phyloP scores from a whole-genome alignment of 192 early-diverging fungal species.

The Backusella luteola region DNA sequence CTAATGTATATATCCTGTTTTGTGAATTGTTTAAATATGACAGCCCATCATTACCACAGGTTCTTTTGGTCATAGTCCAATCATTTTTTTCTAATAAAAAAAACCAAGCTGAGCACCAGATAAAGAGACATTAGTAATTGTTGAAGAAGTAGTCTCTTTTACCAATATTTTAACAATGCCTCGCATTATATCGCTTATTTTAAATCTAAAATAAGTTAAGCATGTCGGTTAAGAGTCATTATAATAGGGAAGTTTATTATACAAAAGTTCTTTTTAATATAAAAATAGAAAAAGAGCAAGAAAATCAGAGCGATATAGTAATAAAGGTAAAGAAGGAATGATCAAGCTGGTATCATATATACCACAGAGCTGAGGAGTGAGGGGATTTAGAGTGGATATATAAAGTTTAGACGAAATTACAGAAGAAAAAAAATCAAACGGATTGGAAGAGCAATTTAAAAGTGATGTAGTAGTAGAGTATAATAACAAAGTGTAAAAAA shows the following conservation, averaged over 20 bases:
- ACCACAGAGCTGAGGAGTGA: neutral
- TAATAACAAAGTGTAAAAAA: neutral
- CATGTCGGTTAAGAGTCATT: neutral
- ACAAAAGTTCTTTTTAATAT: conserved; percentile 6
- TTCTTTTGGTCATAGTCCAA: neutral
- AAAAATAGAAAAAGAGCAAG: neutral
- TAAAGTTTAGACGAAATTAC: neutral
- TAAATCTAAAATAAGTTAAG: neutral
- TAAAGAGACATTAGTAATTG: neutral
- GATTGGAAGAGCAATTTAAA: neutral
- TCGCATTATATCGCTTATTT: neutral
- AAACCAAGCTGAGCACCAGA: neutral
- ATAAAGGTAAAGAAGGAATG: neutral
- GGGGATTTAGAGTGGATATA: neutral
- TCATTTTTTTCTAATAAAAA: neutral
- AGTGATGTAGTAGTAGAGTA: neutral
- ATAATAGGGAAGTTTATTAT: neutral
- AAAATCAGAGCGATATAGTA: neutral
- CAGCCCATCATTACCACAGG: neutral
- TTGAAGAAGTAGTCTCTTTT: neutral
- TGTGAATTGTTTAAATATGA: neutral
- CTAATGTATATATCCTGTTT: neutral
- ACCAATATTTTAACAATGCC: too few species aligned
- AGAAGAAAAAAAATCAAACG: neutral
- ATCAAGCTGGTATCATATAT: neutral